Percentiles rank a stretch among this genome's conserved stretches.
Evolutionary conservation across 2,329 filamentous ascomycete genomes (phyloP).

Genomic region (Penicillium vulpinum): DNA sequence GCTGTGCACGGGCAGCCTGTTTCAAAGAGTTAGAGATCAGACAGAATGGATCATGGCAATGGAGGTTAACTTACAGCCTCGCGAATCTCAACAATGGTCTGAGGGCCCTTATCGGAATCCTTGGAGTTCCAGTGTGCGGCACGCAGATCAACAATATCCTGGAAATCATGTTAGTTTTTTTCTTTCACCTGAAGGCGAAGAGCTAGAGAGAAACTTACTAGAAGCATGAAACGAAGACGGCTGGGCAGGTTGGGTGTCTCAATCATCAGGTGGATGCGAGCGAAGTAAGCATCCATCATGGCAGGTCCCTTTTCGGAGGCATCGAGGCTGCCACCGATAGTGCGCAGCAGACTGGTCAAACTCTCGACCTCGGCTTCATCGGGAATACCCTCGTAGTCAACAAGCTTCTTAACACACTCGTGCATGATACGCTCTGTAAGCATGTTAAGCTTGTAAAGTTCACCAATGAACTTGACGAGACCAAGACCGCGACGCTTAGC

Average conservation of each 20-base stretch:
- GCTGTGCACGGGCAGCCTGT: conserved; percentile 70
- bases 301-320: conserved; percentile 75
- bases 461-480: conserved; percentile 98
- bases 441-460: conserved; percentile 98
- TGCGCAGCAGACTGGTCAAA: conserved; percentile 86
- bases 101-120: conserved; percentile 89
- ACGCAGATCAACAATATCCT: conserved; percentile 84
- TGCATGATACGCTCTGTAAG: conserved; percentile 99
- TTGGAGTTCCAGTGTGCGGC: conserved; percentile 78
- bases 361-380: conserved; percentile 97
- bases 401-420: conserved; percentile 94
- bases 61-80: conserved; percentile 62
- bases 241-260: conserved; percentile 79
- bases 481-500: conserved; percentile 96
- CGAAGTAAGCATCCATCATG: conserved; percentile 93
- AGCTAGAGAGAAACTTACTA: conserved; percentile 51
- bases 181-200: background rate
- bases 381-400: conserved; percentile 89
- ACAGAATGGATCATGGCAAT: background rate
- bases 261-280: conserved; percentile 79
- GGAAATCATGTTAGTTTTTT: conserved; percentile 11
- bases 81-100: conserved; percentile 92
- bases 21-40: conserved; percentile 8
- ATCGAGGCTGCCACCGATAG: conserved; percentile 87
- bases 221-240: conserved; percentile 91